Base-by-base conservation (phyloP, 2,329 filamentous ascomycete species). In the Thielaviopsis musarum region DNA sequence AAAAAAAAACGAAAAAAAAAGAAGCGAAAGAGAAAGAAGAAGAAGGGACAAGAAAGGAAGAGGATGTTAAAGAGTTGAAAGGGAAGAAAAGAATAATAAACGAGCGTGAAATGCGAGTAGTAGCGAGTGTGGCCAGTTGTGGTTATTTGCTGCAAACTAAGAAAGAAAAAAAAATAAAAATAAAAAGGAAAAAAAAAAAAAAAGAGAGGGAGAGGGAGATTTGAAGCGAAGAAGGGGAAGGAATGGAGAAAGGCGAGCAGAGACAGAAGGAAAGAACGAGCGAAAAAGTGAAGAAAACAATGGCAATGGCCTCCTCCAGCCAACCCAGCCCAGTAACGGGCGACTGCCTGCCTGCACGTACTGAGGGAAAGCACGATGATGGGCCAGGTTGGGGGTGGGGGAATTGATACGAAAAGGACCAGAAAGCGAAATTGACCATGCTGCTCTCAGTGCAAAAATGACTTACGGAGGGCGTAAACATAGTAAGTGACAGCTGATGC, bases 361-460 rank as follows among this genome's bases (percentile, higher is more conserved):
- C 30, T 38, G 13, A 48, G 54, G n/a, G 30, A 38, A 30, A 56
- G 54, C 30, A 24, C 54, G 26, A 21, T 56, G 45, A 13, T 19
- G 30, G 54, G 30, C 54, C 54, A 34, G 49, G 21, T 38, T 52
- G 49, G 49, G 48, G 59, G 56, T 34, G 30, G 54, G 56, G 56
- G 56, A 45, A 52, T 57, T 58, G 52, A 61, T 60, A 59, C 54
- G 58, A 59, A 58, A 49, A 57, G 38, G 59, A 60, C 54, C 28
- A 59, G 24, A 61, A 59, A 62, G 58, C 58, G 62, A 63, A 51
- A 63, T 62, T 63, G 56, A 53, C 53, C 58, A 58, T 53, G 41
- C 45, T 54, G 30, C 30, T 53, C 34, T 56, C 54, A 34, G 54
- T 26, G 54, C 19, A 45, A 13, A 22, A 30, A 21, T 38, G n/a